Conservation (phyloP, 768 basidiomycete species). For the Lyophyllum shimeji region DNA sequence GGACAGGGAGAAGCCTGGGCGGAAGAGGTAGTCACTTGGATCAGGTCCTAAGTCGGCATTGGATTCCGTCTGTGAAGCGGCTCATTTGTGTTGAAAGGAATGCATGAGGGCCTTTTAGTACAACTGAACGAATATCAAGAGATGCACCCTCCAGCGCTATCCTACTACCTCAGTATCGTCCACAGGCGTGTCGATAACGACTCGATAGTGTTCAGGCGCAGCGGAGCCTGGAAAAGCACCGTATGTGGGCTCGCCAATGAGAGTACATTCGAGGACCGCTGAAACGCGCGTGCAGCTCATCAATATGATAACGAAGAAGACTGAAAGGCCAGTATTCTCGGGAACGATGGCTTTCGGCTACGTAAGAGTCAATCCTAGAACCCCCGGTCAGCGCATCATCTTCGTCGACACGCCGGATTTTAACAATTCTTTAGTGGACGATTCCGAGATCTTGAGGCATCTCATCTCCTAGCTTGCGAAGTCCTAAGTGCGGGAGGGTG, state of each 20-base stretch:
- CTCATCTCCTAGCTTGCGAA: slow-evolving; percentile 3
- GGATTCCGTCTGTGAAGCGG: no score
- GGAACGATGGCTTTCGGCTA: not conserved
- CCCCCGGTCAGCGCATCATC: not conserved
- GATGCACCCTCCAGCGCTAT: no score
- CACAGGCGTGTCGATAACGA: no score
- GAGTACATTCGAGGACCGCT: not conserved
- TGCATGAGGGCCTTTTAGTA: no score
- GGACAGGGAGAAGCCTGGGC: slow-evolving; percentile 68
- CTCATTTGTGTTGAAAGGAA: no score
- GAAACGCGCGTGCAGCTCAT: not conserved
- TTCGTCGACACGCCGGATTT: slow-evolving; percentile 11
- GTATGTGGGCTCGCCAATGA: not conserved
- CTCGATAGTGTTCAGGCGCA: not conserved
- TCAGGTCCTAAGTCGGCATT: slow-evolving; percentile 14
- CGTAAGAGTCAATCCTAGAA: not conserved
- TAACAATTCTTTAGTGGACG: slow-evolving; percentile 6
- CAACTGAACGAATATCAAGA: no score
- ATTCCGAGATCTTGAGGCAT: slow-evolving; percentile 6
- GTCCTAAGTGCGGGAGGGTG: not conserved
- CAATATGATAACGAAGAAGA: not conserved
- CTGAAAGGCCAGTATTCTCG: not conserved
- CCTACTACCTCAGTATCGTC: no score
- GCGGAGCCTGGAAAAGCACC: slow-evolving; percentile 1
- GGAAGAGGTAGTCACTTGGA: slow-evolving; percentile 43